phyloP scores from a whole-genome alignment of 176 grass and related monocot species.

The bread wheat (Triticum aestivum) region DNA sequence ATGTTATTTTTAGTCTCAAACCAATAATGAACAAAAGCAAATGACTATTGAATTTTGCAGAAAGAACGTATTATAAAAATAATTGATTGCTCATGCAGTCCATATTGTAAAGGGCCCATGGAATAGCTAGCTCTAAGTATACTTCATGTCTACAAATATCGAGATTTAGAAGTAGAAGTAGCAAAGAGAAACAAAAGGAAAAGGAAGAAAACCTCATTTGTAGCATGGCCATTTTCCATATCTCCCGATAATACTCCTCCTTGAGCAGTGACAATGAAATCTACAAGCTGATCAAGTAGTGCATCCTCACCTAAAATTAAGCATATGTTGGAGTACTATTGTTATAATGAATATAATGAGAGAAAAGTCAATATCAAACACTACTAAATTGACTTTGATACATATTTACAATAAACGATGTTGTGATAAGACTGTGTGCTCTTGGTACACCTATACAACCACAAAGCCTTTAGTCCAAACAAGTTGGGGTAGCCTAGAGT shows the following conservation, averaged over 20 bases:
- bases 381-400: neutral
- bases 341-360: slow-evolving; percentile 7
- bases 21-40: neutral
- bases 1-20: slow-evolving; percentile 29
- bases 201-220: slow-evolving; percentile 37
- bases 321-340: slow-evolving; percentile 25
- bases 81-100: neutral
- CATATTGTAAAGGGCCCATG: neutral
- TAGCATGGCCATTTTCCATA: slow-evolving; percentile 37
- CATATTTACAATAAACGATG: neutral
- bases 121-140: neutral
- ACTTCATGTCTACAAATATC: neutral
- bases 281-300: slow-evolving; percentile 57
- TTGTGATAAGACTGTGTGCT: neutral
- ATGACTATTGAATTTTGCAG: neutral
- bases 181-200: slow-evolving; percentile 16
- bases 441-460: neutral
- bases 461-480: too few relatives aligned
- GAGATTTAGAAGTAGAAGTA: slow-evolving; percentile 6
- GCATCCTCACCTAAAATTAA: slow-evolving; percentile 66
- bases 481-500: too few relatives aligned
- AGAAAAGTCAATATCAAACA: neutral
- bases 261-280: slow-evolving; percentile 67
- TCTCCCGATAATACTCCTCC: slow-evolving; percentile 31
- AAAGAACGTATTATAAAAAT: neutral